A percentile compares a stretch with the other conserved stretches of the same genome.
These are phyloP conservation scores for Lyophyllum semitale DNA, from an alignment of 768 basidiomycete genomes.

Conservation along the genomic window DNA sequence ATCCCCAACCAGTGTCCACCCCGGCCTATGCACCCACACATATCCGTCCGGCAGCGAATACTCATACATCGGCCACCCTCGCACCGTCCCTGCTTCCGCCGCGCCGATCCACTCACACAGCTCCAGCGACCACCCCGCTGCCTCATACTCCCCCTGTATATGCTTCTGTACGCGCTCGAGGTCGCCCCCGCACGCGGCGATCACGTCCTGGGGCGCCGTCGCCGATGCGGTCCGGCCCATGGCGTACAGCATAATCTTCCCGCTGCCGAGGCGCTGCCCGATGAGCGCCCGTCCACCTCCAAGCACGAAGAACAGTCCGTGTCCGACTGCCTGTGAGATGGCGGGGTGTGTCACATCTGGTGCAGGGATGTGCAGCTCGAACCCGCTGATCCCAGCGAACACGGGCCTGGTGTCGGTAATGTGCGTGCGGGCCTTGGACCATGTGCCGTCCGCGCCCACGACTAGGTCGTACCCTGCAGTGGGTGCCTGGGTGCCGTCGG, in stretches of 20 bases:
- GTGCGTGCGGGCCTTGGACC: constrained; percentile 36
- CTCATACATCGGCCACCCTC: constrained; percentile 16
- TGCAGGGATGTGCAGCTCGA: constrained; percentile 15
- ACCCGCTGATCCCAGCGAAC: constrained; percentile 30
- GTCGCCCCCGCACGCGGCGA: constrained; percentile 5
- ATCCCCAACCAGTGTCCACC: constrained; percentile 24
- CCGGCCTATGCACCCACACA: constrained; percentile 6
- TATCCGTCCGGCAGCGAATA: constrained; percentile 14
- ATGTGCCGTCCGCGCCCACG: constrained; percentile 35
- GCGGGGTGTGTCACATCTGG: constrained; percentile 21
- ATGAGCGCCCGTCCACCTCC: constrained; percentile 3
- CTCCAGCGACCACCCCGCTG: constrained; percentile 9
- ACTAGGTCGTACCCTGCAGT: constrained; percentile 22
- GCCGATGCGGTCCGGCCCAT: neutral
- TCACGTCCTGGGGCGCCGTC: neutral
- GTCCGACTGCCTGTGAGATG: constrained; percentile 24
- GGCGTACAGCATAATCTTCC: constrained; percentile 15
- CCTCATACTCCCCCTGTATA: constrained; percentile 6
- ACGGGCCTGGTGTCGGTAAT: constrained; percentile 28
- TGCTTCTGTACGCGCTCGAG: neutral
- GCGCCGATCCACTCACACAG: constrained; percentile 6
- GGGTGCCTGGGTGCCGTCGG: constrained; percentile 9
- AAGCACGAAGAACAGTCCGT: constrained; percentile 25
- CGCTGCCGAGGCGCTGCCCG: constrained; percentile 12
- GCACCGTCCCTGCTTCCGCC: constrained; percentile 8